Conservation (phyloP, 2,329 filamentous ascomycete genomes). For the Epichloe scottii region DNA sequence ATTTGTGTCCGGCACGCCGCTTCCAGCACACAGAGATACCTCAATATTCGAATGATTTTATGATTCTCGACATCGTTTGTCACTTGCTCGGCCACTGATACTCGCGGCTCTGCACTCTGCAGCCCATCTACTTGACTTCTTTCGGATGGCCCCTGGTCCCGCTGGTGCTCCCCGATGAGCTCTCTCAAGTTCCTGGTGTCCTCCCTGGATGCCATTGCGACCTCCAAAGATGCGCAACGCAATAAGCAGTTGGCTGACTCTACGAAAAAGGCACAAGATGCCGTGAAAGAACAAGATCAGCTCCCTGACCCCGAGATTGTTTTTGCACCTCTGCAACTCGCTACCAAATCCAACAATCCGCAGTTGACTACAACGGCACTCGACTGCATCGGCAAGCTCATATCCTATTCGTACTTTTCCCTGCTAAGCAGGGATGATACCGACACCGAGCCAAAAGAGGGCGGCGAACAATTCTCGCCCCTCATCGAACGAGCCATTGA, state of each 20-base stretch:
- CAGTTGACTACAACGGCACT: slow-evolving; percentile 80
- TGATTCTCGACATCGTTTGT: neutral
- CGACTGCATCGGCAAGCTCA: slow-evolving; percentile 97
- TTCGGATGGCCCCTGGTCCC: slow-evolving; percentile 33
- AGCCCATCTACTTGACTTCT: neutral
- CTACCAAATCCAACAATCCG: slow-evolving; percentile 75
- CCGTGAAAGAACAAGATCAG: slow-evolving; percentile 75
- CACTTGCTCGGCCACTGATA: neutral
- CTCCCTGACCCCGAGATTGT: slow-evolving; percentile 83
- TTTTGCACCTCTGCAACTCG: slow-evolving; percentile 81
- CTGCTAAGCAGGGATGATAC: slow-evolving; percentile 41
- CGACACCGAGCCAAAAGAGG: slow-evolving; percentile 22
- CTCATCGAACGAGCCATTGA: slow-evolving; percentile 96
- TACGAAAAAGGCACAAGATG: slow-evolving; percentile 66
- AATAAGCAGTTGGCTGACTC: slow-evolving; percentile 75
- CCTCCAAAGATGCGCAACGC: slow-evolving; percentile 81
- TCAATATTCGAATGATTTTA: neutral
- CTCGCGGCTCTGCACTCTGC: neutral
- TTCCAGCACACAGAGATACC: neutral
- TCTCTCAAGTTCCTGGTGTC: slow-evolving; percentile 94
- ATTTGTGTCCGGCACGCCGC: neutral
- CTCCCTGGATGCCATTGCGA: slow-evolving; percentile 81
- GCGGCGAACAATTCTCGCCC: slow-evolving; percentile 39
- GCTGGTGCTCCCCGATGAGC: slow-evolving; percentile 55
- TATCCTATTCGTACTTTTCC: slow-evolving; percentile 97